Conservation (phyloP, 176 grass and related monocot species). For the Cenchrus americanus region DNA sequence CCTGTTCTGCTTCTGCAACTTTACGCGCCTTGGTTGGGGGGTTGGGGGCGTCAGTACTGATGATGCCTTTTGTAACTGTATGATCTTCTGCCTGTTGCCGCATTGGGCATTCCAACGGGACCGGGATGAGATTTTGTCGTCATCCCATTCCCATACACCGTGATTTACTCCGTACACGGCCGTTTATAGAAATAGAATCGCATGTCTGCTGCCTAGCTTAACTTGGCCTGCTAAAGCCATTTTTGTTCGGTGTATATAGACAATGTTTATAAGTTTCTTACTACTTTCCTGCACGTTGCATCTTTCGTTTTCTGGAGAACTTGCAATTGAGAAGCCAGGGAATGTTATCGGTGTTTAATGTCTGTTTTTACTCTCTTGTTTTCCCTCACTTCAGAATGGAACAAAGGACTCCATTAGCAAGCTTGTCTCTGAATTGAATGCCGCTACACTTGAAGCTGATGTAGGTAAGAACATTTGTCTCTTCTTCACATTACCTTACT, state of each 20-base stretch:
- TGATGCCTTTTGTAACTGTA: neutral
- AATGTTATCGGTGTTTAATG: neutral
- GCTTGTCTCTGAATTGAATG: constrained; percentile 93
- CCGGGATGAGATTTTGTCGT: constrained; percentile 35
- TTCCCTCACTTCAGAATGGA: constrained; percentile 73
- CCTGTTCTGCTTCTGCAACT: constrained; percentile 10
- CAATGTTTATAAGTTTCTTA: neutral
- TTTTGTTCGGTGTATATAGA: neutral
- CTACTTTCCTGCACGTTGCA: neutral
- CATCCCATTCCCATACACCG: constrained; percentile 1
- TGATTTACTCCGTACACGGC: neutral
- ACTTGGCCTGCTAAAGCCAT: neutral
- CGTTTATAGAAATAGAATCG: neutral
- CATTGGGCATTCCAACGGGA: constrained; percentile 38
- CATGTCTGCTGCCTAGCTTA: neutral
- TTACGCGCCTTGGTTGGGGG: neutral
- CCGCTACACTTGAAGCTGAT: constrained; percentile 86
- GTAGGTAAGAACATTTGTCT: constrained; percentile 75
- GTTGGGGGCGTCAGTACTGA: neutral
- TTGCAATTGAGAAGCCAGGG: neutral
- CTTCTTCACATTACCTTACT: neutral
- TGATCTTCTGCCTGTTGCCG: neutral
- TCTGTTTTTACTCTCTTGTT: constrained; percentile 10
- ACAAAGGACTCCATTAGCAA: constrained; percentile 88
- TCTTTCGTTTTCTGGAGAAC: neutral